Evolutionary conservation across 257 asterid species (phyloP).

Genomic region (Marsdenia floribunda): DNA sequence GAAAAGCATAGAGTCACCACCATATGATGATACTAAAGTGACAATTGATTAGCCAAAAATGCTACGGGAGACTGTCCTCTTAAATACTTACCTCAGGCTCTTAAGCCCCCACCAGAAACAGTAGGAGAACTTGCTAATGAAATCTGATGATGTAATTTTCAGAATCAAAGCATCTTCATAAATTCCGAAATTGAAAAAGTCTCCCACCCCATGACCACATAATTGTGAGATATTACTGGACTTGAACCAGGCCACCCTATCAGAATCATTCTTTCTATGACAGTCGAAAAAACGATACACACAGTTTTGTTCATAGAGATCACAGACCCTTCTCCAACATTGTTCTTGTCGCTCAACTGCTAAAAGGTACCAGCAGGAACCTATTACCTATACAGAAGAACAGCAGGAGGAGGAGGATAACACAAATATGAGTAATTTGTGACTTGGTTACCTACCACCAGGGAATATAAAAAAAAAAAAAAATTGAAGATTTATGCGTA

Average conservation of each 20-base stretch:
- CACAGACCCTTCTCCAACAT: conserved; percentile 65
- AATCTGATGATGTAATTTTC: conserved; percentile 33
- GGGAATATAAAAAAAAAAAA: neutral
- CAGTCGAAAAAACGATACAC: conserved; percentile 53
- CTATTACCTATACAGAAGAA: conserved; percentile 39
- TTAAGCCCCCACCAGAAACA: conserved; percentile 76
- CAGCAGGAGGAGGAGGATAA: neutral
- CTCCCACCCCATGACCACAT: conserved; percentile 34
- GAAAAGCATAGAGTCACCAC: too few species aligned
- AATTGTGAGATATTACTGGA: conserved; percentile 47
- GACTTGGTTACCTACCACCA: neutral
- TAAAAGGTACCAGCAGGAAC: conserved; percentile 69
- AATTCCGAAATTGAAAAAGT: conserved; percentile 48
- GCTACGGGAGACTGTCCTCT: neutral
- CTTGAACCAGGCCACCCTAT: conserved; percentile 37
- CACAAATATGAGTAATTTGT: neutral
- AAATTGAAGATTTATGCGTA: neutral
- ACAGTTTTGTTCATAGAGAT: conserved; percentile 37
- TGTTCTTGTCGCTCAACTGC: conserved; percentile 58
- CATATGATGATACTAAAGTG: too few species aligned
- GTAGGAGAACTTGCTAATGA: conserved; percentile 40
- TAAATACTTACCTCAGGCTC: conserved; percentile 41
- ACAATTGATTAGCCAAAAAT: neutral
- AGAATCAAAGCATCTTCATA: conserved; percentile 37
- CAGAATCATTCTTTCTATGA: conserved; percentile 13